These are phyloP conservation scores for Diaporthe sp. DNA, from an alignment of 2,329 filamentous ascomycete species.

Conservation along the genomic window DNA sequence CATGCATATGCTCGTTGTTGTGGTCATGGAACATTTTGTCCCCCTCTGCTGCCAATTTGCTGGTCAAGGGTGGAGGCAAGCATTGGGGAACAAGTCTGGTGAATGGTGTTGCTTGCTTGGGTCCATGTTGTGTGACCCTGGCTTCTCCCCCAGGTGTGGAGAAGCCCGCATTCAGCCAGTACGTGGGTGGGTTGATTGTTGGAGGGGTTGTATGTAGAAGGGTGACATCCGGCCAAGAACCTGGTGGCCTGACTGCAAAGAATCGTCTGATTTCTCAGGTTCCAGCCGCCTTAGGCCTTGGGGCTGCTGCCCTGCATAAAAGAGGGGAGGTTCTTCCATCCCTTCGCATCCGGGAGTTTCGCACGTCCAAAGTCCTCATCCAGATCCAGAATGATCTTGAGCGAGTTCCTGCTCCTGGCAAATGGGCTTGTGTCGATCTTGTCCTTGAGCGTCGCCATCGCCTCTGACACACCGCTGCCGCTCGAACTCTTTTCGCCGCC, in stretches of 20 bases:
- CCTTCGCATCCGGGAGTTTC: constrained; percentile 68
- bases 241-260: constrained; percentile 37
- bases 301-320: constrained; percentile 59
- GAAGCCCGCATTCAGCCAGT: constrained; percentile 25
- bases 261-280: constrained; percentile 28
- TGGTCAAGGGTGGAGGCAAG: neutral
- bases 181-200: constrained; percentile 3
- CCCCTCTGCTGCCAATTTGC: neutral
- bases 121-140: constrained; percentile 16
- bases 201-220: constrained; percentile 27
- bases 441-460: constrained; percentile 72
- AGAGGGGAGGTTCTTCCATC: constrained; percentile 67
- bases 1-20: constrained; percentile 36
- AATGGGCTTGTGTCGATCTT: constrained; percentile 69
- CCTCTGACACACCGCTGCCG: constrained; percentile 73
- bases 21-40: constrained; percentile 25
- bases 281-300: constrained; percentile 6
- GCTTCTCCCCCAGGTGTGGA: constrained; percentile 21
- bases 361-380: constrained; percentile 92
- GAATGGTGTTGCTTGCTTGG: constrained; percentile 7
- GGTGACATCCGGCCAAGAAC: constrained; percentile 38
- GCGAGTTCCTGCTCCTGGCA: constrained; percentile 82
- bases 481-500: constrained; percentile 67
- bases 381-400: constrained; percentile 95
- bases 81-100: neutral